Percentiles rank a stretch among this genome's conserved stretches.
Conservation (phyloP, 2,329 filamentous ascomycete genomes). For the Colletotrichum liriopes region DNA sequence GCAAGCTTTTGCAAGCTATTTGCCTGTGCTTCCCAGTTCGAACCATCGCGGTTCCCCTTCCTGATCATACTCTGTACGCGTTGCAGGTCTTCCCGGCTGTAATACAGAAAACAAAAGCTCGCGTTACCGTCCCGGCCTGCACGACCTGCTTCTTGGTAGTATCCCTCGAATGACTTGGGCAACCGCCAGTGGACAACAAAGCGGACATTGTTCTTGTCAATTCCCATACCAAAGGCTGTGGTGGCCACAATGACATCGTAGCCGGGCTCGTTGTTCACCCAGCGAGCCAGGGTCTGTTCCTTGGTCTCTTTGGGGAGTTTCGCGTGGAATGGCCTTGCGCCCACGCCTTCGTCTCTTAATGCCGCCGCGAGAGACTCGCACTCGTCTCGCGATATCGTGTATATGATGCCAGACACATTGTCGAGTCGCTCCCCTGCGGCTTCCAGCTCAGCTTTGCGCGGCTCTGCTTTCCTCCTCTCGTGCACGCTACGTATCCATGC, state of each 20-base stretch:
- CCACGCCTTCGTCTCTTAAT: conserved; percentile 78
- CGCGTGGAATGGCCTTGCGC: conserved; percentile 81
- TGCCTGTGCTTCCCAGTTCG: conserved; percentile 66
- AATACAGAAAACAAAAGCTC: conserved; percentile 90
- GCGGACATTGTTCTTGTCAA: conserved; percentile 94
- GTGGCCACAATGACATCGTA: conserved; percentile 97
- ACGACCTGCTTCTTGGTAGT: conserved; percentile 95
- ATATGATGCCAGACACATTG: conserved; percentile 84
- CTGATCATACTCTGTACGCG: conserved; percentile 74
- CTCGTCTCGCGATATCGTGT: conserved; percentile 82
- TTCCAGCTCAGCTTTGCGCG: conserved; percentile 73
- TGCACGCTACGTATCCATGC: conserved; percentile 84
- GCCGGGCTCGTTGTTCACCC: conserved; percentile 80
- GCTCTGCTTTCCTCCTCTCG: conserved; percentile 73
- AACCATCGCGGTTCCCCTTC: conserved; percentile 61
- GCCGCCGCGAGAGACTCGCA: conserved; percentile 80
- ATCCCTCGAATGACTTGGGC: conserved; percentile 94
- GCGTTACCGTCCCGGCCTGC: conserved; percentile 93
- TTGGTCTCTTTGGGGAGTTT: conserved; percentile 78
- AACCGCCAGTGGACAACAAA: conserved; percentile 97
- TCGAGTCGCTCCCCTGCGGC: conserved; percentile 69
- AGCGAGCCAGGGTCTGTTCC: conserved; percentile 78
- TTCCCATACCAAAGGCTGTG: conserved; percentile 97
- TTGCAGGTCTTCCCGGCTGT: conserved; percentile 89
- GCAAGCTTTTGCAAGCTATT: conserved; percentile 79